These are phyloP conservation scores for Tephrocybe sp. DNA, from an alignment of 768 basidiomycete species.

Conservation along the genomic window DNA sequence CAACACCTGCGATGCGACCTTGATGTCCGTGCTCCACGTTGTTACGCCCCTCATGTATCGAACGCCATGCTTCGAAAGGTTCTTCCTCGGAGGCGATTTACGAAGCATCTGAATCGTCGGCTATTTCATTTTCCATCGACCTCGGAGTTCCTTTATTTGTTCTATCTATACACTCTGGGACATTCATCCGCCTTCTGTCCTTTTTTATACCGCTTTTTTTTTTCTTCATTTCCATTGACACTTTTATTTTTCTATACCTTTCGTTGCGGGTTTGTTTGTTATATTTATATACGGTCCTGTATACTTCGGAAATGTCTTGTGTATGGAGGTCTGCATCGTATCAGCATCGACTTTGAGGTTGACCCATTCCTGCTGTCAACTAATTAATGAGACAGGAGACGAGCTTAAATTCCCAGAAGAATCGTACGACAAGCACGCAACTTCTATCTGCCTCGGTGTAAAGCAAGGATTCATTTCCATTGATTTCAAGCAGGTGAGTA, in stretches of 20 bases:
- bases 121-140: neutral
- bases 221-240: neutral
- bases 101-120: constrained; percentile 1
- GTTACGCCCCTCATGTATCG: constrained; percentile 4
- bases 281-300: constrained; percentile 8
- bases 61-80: constrained; percentile 5
- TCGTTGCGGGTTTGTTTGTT: neutral
- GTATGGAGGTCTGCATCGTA: no score
- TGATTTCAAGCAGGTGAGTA: no score
- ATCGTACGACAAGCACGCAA: no score
- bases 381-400: no score
- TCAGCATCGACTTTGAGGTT: no score
- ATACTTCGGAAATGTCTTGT: no score
- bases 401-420: no score
- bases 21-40: constrained; percentile 12
- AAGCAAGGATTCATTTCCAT: no score
- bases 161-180: constrained; percentile 11
- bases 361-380: no score
- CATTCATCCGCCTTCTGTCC: constrained; percentile 3
- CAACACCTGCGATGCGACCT: constrained; percentile 6
- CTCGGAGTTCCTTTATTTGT: constrained; percentile 8
- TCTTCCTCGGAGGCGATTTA: constrained; percentile 1
- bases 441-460: no score
- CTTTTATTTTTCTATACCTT: neutral
- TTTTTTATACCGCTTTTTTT: neutral